Evolutionary conservation across 2,329 filamentous ascomycete species (phyloP).

Genomic region (Calycina marina): DNA sequence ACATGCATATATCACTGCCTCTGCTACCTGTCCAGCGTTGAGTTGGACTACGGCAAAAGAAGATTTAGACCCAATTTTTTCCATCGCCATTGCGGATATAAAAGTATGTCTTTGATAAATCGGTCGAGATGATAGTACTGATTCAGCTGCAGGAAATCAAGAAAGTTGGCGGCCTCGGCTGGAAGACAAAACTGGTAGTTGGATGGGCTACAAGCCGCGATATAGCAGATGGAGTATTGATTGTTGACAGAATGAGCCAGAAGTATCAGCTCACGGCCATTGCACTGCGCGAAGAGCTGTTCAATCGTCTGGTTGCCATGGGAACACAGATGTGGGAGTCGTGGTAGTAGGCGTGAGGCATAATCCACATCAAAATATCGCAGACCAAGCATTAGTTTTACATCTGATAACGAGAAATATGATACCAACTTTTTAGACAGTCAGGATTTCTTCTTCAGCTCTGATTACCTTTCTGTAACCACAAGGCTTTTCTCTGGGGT

Average conservation of each 20-base stretch:
- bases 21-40: constrained; percentile 53
- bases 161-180: constrained; percentile 69
- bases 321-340: constrained; percentile 74
- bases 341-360: constrained; percentile 33
- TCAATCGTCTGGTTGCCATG: constrained; percentile 65
- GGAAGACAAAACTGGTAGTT: constrained; percentile 73
- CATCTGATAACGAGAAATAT: too few relatives aligned
- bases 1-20: constrained; percentile 53
- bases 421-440: too few relatives aligned
- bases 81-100: constrained; percentile 56
- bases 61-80: constrained; percentile 49
- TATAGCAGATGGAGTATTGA: constrained; percentile 54
- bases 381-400: too few relatives aligned
- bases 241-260: constrained; percentile 29
- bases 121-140: neutral
- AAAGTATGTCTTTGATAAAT: constrained; percentile 11
- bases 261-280: constrained; percentile 55
- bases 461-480: too few relatives aligned
- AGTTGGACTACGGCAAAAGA: constrained; percentile 29
- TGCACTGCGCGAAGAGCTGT: constrained; percentile 59
- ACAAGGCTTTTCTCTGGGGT: too few relatives aligned
- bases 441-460: too few relatives aligned
- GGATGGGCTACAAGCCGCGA: constrained; percentile 64
- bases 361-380: too few relatives aligned
- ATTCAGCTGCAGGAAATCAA: constrained; percentile 39